Base-by-base conservation (phyloP, 2,329 filamentous ascomycete genomes). In the Mycosphaerella arachidis region DNA sequence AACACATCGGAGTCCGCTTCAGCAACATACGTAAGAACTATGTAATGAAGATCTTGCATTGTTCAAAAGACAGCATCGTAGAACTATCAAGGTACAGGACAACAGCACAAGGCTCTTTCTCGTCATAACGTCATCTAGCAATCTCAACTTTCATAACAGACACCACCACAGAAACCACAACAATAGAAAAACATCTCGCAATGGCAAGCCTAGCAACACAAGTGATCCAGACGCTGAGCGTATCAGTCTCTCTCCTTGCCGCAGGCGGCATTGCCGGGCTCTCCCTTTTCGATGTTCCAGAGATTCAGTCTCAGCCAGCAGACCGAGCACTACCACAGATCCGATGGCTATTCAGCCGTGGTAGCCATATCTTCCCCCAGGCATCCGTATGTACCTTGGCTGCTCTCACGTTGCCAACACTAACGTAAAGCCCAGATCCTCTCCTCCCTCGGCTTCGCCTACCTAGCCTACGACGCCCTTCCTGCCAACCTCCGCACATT, bases 341-440 rank as follows among this genome's bases (percentile, higher is more conserved):
- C 6, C 59, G 69, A 56, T 70, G 66, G 66, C 62, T 68, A 31
- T 71, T 69, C 58, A 60, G 53, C 20, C 58, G 67, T 6, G 69
- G 68, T 30, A 66, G 64, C 1, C 69, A 71, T 52, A 66, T 63
- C 55, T 68, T 70, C 55, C 69, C 69, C 1, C 58, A 60, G 35
- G 63, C 66, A 13, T 60, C 64, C 7, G 55, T 64, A 58, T 35
- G 13, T 31, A 33, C 35, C 3, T 24, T 24, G 24, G 24, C 24
- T 24, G 2, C 9, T 7, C 46, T 18, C 12, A 8, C 50, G 10
- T 27, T n/a, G 20, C 33, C 18, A 1, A 48, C 20, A 18, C 24
- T 57, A 46, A 52, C 53, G 29, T 13, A 29, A 33, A 27, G 31
- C 12, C 12, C 50, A 65, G 62, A 27, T 59, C 24, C 24, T 66